phyloP scores from a whole-genome alignment of 2,329 filamentous ascomycete species.

The Calonectria pseudoturangicola region DNA sequence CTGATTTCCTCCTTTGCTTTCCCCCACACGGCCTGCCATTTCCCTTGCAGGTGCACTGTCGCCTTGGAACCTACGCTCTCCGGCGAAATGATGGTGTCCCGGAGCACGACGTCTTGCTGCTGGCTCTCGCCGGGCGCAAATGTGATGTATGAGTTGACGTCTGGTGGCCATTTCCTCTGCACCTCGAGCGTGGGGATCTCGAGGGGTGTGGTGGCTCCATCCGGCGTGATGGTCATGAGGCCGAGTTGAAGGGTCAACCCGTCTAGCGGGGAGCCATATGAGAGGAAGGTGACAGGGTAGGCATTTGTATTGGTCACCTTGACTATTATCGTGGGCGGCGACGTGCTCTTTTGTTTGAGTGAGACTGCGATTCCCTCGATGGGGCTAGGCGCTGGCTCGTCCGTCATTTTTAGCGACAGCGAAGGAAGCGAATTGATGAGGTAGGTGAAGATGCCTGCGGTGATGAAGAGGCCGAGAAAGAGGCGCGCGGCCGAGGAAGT shows the following conservation, averaged over 20 bases:
- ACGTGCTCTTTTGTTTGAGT: slow-evolving; percentile 57
- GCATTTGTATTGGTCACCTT: slow-evolving; percentile 64
- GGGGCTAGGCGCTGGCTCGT: slow-evolving; percentile 32
- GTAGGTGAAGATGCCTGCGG: slow-evolving; percentile 48
- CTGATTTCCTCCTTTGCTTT: slow-evolving; percentile 51
- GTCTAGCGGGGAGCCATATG: slow-evolving; percentile 68
- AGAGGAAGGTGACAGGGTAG: slow-evolving; percentile 63
- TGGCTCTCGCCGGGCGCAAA: slow-evolving; percentile 61
- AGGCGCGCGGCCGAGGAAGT: slow-evolving; percentile 46
- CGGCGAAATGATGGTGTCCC: slow-evolving; percentile 59
- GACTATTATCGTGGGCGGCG: slow-evolving; percentile 61
- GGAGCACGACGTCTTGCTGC: slow-evolving; percentile 61
- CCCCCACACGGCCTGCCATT: slow-evolving; percentile 60
- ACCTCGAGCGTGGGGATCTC: slow-evolving; percentile 62
- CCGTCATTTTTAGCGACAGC: slow-evolving; percentile 40
- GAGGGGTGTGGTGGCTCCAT: slow-evolving; percentile 58
- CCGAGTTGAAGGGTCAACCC: slow-evolving; percentile 63
- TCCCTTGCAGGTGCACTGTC: slow-evolving; percentile 60
- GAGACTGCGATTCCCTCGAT: slow-evolving; percentile 58
- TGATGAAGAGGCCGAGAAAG: slow-evolving; percentile 48
- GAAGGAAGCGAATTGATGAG: slow-evolving; percentile 43
- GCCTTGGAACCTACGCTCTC: slow-evolving; percentile 58
- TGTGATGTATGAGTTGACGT: slow-evolving; percentile 61
- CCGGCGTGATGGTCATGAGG: slow-evolving; percentile 62
- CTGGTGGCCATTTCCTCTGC: slow-evolving; percentile 64